A percentile compares a stretch with the other conserved stretches of the same genome.
Conservation (phyloP, 1,284 basidiomycete species). For the Sporisorium graminicola region DNA sequence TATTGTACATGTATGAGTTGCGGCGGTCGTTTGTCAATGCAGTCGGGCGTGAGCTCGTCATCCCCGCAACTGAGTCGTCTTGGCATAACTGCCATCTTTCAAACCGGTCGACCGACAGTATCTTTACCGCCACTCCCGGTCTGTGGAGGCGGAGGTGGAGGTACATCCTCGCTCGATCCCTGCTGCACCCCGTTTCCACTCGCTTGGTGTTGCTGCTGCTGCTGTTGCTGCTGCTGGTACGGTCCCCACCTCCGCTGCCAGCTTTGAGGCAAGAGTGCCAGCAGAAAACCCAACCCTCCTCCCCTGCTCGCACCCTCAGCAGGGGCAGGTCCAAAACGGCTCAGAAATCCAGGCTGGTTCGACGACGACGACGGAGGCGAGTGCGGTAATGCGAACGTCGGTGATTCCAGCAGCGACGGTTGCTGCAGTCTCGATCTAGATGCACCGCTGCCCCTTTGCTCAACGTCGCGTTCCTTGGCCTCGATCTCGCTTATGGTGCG, state of each 20-base stretch:
- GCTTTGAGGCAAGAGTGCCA: constrained; percentile 32
- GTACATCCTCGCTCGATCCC: background rate
- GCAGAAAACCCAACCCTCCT: constrained; percentile 25
- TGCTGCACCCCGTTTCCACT: too few relatives aligned
- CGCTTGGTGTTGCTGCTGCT: too few relatives aligned
- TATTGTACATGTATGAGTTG: background rate
- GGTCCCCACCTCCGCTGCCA: constrained; percentile 36
- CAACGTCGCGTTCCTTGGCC: constrained; percentile 28
- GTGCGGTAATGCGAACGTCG: constrained; percentile 15
- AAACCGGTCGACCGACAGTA: background rate
- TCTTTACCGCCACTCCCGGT: background rate
- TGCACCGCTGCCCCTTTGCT: background rate
- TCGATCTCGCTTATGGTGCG: constrained; percentile 51
- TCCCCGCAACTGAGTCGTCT: background rate
- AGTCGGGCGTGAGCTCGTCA: background rate
- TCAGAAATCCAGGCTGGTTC: constrained; percentile 12
- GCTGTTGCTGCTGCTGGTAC: constrained; percentile 1
- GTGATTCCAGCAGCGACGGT: constrained; percentile 35
- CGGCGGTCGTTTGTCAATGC: background rate
- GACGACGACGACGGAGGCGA: constrained; percentile 10
- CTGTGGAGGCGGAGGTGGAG: constrained; percentile 1
- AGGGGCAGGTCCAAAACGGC: constrained; percentile 53
- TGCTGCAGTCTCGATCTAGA: constrained; percentile 12
- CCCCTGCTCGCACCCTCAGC: background rate
- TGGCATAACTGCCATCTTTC: background rate